These are phyloP conservation scores for Camelina neglecta DNA, from an alignment of 345 rosid genomes.

Conservation along the genomic window DNA sequence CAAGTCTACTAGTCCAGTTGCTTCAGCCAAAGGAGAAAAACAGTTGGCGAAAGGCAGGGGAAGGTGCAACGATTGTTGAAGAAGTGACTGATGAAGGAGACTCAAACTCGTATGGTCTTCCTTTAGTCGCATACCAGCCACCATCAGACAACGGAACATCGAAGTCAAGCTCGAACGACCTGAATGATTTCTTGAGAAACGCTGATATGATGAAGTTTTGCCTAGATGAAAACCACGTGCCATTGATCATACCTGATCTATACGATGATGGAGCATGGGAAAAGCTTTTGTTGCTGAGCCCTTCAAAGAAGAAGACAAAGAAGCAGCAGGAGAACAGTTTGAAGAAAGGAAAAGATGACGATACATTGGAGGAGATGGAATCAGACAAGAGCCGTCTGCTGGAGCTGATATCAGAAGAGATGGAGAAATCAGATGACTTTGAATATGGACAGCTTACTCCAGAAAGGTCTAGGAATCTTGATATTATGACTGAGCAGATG, in stretches of 20 bases:
- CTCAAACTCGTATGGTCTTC: slow-evolving; percentile 53
- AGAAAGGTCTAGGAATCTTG: slow-evolving; percentile 53
- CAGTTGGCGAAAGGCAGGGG: slow-evolving; percentile 63
- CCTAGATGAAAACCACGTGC: slow-evolving; percentile 67
- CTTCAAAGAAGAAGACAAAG: slow-evolving; percentile 47
- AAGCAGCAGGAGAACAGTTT: slow-evolving; percentile 50
- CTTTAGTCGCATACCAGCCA: slow-evolving; percentile 74
- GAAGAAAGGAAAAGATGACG: slow-evolving; percentile 41
- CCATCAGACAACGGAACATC: slow-evolving; percentile 47
- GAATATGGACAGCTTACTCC: slow-evolving; percentile 49
- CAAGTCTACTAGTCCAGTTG: slow-evolving; percentile 75
- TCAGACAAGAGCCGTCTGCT: slow-evolving; percentile 47
- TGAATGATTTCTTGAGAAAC: slow-evolving; percentile 62
- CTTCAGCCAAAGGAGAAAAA: slow-evolving; percentile 81
- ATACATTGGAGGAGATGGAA: slow-evolving; percentile 38
- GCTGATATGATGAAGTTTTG: slow-evolving; percentile 71
- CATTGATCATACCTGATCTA: slow-evolving; percentile 67
- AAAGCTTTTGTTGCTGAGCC: slow-evolving; percentile 63
- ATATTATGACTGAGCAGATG: slow-evolving; percentile 63
- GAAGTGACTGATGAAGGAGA: slow-evolving; percentile 55
- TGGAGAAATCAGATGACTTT: slow-evolving; percentile 53
- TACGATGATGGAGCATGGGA: slow-evolving; percentile 82
- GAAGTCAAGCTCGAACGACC: slow-evolving; percentile 47
- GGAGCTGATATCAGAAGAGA: slow-evolving; percentile 52
- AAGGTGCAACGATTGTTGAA: slow-evolving; percentile 60